Conservation (phyloP, 371 early-diverging fungal species). For the Mortierella polycephala region DNA sequence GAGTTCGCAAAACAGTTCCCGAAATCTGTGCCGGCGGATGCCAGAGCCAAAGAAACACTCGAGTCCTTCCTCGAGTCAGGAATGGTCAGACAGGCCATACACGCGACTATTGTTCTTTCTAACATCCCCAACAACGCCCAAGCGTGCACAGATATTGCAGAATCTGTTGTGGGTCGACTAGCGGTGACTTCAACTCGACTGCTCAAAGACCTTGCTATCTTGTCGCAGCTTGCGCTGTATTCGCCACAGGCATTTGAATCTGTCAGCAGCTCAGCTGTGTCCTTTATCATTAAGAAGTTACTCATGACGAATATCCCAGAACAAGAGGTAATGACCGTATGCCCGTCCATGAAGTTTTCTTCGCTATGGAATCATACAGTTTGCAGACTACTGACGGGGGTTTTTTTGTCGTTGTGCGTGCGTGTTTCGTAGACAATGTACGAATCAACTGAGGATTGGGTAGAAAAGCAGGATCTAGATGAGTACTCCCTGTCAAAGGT, state of each 20-base stretch:
- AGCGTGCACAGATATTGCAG: conserved; percentile 24
- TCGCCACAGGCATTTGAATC: conserved; percentile 58
- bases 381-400: conserved; percentile 39
- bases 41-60: conserved; percentile 32
- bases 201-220: conserved; percentile 59
- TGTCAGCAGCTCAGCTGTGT: conserved; percentile 56
- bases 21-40: conserved; percentile 36
- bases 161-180: conserved; percentile 26
- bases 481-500: conserved; percentile 67
- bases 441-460: conserved; percentile 64
- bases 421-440: conserved; percentile 23
- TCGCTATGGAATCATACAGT: conserved; percentile 44
- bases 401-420: too few relatives aligned
- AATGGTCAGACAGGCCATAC: conserved; percentile 26
- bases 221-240: conserved; percentile 70
- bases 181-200: conserved; percentile 53
- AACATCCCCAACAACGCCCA: conserved; percentile 31
- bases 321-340: conserved; percentile 30
- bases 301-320: conserved; percentile 57
- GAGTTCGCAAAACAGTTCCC: conserved; percentile 52
- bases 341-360: too few relatives aligned
- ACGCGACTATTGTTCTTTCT: conserved; percentile 38
- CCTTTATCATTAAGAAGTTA: conserved; percentile 70
- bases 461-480: conserved; percentile 62
- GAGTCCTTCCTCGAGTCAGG: conserved; percentile 30